Conservation (phyloP, 139 green algal species). For the Closterium sp. region DNA sequence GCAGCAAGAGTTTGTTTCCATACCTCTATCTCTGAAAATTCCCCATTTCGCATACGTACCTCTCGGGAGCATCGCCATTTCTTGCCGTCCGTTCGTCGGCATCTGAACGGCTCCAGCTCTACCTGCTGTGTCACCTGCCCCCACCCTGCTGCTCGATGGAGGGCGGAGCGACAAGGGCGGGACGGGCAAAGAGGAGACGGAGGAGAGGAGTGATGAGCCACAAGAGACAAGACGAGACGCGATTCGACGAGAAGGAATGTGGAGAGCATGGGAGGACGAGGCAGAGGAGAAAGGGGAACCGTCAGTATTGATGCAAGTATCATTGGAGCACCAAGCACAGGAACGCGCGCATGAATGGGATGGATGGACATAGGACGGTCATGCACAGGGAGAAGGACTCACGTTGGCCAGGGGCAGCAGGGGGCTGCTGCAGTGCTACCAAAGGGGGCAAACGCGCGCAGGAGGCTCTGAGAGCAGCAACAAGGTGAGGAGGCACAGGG, state of each 20-base stretch:
- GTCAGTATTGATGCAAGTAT: too few relatives aligned
- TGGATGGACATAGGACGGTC: too few relatives aligned
- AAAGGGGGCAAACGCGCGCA: neutral
- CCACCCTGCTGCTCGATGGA: neutral
- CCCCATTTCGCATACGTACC: neutral
- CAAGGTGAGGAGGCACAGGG: too few relatives aligned
- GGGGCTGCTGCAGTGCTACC: neutral
- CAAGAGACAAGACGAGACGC: too few relatives aligned
- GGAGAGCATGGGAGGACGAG: too few relatives aligned
- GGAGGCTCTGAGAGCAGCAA: neutral
- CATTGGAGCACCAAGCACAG: too few relatives aligned
- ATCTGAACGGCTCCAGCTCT: conserved; percentile 19
- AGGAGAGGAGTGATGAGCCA: neutral
- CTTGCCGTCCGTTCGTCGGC: conserved; percentile 38
- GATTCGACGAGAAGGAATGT: too few relatives aligned
- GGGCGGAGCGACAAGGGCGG: neutral
- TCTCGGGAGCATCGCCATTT: neutral
- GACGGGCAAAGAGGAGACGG: neutral
- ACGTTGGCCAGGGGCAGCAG: neutral
- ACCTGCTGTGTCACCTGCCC: neutral
- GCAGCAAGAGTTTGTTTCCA: too few relatives aligned
- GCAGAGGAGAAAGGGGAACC: too few relatives aligned
- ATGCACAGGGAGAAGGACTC: too few relatives aligned
- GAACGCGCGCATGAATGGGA: too few relatives aligned
- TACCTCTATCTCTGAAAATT: too few relatives aligned